Evolutionary conservation across 257 asterid genomes (phyloP), one percentile per base, ranked within the genome.

Genomic region (Jacaranda copaia): DNA sequence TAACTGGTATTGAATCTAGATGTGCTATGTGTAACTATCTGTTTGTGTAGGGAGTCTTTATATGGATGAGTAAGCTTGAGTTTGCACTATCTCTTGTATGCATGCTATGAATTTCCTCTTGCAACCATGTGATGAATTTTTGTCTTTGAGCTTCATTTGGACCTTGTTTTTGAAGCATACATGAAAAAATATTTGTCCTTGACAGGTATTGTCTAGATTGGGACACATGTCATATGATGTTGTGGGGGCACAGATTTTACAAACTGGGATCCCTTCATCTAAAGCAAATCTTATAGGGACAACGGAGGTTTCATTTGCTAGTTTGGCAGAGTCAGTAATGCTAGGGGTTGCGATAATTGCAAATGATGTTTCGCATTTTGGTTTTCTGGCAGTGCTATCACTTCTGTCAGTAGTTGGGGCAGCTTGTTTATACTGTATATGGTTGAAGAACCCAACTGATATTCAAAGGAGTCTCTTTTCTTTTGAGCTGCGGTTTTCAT

Each of bases 241-340:
- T 76, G 86, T 93, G 11, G 98, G 97, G 80, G 89, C 93, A 68
- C 99, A 95, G 80, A 93, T 95, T 63, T 77, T 95, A 82, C 99
- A 95, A 84, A 95, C 98, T 12, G 98, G 97, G 76, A 93, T 95
- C 63, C 99, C 98, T 76, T 90, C 90, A 69, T 91, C 98, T 46
- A 95, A 93, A 88, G 97, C 98, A 66, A 95, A 93, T 82, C 97
- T 95, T 80, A 93, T 95, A 42, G 98, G 98, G 86, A 81, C 93
- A 39, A 95, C 99, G 6, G 99, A 95, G 87, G 87, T 90, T 79
- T 91, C 99, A 45, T 74, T 95, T 82, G 98, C 97, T 57, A 93
- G 99, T 80, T 84, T 95, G 79, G 98, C 98, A 19, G 99, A 93
- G 82, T 90, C 94, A 19, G 69, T 91, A 53, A 95, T 93, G 97